A percentile compares a stretch with the other conserved stretches of the same genome.
Evolutionary conservation across 495 filamentous ascomycete species (phyloP).

Genomic region (Bryoglossum gracile): DNA sequence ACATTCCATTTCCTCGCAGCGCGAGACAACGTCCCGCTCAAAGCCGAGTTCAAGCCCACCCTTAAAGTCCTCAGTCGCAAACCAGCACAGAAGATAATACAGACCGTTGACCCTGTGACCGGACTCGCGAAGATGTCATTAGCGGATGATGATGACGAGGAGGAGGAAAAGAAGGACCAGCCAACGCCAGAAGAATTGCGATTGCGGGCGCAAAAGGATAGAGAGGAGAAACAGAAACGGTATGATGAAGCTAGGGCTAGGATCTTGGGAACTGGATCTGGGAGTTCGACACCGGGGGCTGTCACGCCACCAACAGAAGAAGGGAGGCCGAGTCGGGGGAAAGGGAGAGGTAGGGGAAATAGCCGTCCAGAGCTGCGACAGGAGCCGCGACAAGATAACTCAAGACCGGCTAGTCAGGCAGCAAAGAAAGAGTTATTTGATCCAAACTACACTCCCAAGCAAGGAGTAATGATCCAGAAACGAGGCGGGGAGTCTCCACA

Average conservation of each 20-base stretch:
- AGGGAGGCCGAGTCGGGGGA: slow-evolving; percentile 26
- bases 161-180: slow-evolving; percentile 45
- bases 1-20: slow-evolving; percentile 67
- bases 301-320: slow-evolving; percentile 54
- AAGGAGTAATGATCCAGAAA: slow-evolving; percentile 46
- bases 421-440: slow-evolving; percentile 48
- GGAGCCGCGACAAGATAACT: slow-evolving; percentile 19
- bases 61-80: slow-evolving; percentile 81
- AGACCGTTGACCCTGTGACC: slow-evolving; percentile 40
- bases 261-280: slow-evolving; percentile 61
- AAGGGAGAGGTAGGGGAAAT: slow-evolving; percentile 17
- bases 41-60: slow-evolving; percentile 74
- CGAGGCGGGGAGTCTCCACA: slow-evolving; percentile 38
- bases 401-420: slow-evolving; percentile 16
- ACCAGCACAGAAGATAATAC: slow-evolving; percentile 47
- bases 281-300: slow-evolving; percentile 50
- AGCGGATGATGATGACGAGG: slow-evolving; percentile 62
- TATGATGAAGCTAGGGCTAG: slow-evolving; percentile 80
- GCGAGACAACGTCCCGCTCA: slow-evolving; percentile 57
- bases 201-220: slow-evolving; percentile 62
- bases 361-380: no score
- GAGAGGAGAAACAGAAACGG: slow-evolving; percentile 79
- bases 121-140: slow-evolving; percentile 38
- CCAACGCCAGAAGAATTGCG: slow-evolving; percentile 65
- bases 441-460: slow-evolving; percentile 58